Percentiles rank a stretch among this genome's conserved stretches.
Conservation (phyloP, 768 basidiomycete species). For the Podaxis carcinomalis region DNA sequence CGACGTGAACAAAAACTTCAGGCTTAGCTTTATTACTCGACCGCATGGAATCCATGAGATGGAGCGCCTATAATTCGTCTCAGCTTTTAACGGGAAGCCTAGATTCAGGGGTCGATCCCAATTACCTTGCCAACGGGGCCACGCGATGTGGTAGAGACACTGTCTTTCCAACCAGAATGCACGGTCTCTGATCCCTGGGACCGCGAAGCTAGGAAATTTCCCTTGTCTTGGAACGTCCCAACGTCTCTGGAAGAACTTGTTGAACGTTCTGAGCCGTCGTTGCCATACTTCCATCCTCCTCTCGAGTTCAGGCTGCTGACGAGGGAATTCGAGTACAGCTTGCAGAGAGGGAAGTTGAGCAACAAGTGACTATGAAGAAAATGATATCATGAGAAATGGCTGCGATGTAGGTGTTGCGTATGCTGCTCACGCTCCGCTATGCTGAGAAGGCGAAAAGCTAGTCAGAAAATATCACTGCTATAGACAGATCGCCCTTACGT, state of each 20-base stretch:
- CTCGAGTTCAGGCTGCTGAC: slow-evolving; percentile 30
- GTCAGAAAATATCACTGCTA: background rate
- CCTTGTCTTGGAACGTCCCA: background rate
- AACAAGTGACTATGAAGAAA: slow-evolving; percentile 26
- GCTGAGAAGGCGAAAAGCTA: background rate
- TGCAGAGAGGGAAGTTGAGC: slow-evolving; percentile 34
- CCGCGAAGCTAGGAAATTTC: background rate
- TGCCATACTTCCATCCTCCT: background rate
- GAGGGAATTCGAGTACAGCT: slow-evolving; percentile 38
- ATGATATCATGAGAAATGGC: background rate
- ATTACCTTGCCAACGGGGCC: background rate
- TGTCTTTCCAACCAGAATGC: background rate
- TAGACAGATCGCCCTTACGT: slow-evolving; percentile 13
- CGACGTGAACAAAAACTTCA: background rate
- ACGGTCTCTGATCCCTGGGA: background rate
- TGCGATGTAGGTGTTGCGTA: too few relatives aligned
- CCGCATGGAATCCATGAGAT: background rate
- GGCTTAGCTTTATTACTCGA: background rate
- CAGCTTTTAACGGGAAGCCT: background rate
- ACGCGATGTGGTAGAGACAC: background rate
- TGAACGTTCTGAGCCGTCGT: background rate
- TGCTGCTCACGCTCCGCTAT: slow-evolving; percentile 11
- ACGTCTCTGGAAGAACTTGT: background rate
- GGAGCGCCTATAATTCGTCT: background rate
- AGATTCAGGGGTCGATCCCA: background rate